A percentile compares a stretch with the other conserved stretches of the same genome.
These are phyloP conservation scores for Lichtheimia ornata DNA, from an alignment of 371 early-diverging fungal genomes.

Conservation along the genomic window DNA sequence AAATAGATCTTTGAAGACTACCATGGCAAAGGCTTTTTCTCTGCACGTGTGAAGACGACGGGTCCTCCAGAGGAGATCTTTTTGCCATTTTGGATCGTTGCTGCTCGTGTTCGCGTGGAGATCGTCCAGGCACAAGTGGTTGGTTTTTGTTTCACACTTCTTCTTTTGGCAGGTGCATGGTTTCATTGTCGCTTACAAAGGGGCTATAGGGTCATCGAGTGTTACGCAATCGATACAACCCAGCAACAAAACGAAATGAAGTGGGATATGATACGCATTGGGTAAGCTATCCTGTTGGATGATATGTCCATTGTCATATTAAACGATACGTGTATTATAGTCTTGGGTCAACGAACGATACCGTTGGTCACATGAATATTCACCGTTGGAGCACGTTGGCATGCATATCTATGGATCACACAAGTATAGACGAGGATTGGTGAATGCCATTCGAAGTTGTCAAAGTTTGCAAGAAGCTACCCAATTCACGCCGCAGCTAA, in stretches of 20 bases:
- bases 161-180: neutral
- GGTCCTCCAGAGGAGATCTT: slow-evolving; percentile 56
- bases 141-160: slow-evolving; percentile 3
- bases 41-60: slow-evolving; percentile 41
- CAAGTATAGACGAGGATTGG: slow-evolving; percentile 59
- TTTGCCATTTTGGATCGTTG: slow-evolving; percentile 63
- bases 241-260: slow-evolving; percentile 47
- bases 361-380: slow-evolving; percentile 47
- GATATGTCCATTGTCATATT: no score
- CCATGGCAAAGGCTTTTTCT: slow-evolving; percentile 65
- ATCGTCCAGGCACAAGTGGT: slow-evolving; percentile 63
- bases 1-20: slow-evolving; percentile 53
- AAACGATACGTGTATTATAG: neutral
- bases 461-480: slow-evolving; percentile 51
- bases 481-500: slow-evolving; percentile 33
- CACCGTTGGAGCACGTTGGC: slow-evolving; percentile 43
- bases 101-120: slow-evolving; percentile 48
- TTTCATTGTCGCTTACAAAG: no score
- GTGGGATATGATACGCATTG: slow-evolving; percentile 57
- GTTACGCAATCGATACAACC: slow-evolving; percentile 44
- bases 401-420: slow-evolving; percentile 63
- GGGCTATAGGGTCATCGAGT: slow-evolving; percentile 36
- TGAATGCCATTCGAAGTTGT: slow-evolving; percentile 50
- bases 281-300: slow-evolving; percentile 13
- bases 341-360: slow-evolving; percentile 45